Base-by-base conservation (phyloP, 208 protist genomes). In the Trypanosoma mega region DNA sequence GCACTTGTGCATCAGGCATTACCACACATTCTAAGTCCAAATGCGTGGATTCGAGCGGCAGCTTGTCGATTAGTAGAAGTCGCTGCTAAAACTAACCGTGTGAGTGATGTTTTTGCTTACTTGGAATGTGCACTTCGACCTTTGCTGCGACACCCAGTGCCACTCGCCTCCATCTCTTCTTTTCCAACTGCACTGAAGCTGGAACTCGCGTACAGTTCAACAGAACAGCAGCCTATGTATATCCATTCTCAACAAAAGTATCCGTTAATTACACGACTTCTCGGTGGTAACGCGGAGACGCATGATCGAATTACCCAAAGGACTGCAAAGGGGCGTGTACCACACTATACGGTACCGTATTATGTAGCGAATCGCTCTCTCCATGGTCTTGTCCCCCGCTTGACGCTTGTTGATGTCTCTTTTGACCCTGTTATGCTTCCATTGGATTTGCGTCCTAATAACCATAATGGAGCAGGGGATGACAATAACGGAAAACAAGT, bases 1-100 rank as follows among this genome's bases (percentile, higher is more conserved):
- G n/a, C 63, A 18, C 68, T 86, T 14, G 82, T 87, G 27, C 78
- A 89, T 46, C 69, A 80, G 57, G 64, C 37, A 9, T 55, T 92
- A 21, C 81, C 81, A 9, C 51, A 79, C 5, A 44, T 92, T 47
- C 27, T 83, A 16, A 76, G 70, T 30, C 16, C 41, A 2, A 66
- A 73, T 31, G 57, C 50, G 49, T 78, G 61, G 76, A 71, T 92
- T 31, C 72, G 72, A 31, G 63, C 59, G 47, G 80, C 85, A 27
- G 71, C 81, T 20, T 78, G 72, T 39, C 47, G 43, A 0, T 55
- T 92, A 1, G 68, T 92, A 6, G 85, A 80, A 66, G 72, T 66
- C n/a, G 73, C 78, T 6, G 85, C 77, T 12, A 56, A 65, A 20
- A 66, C 36, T 2, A 76, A 82, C 52, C 68, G 76, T n/a, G 21